A percentile compares a stretch with the other conserved stretches of the same genome.
phyloP scores from a whole-genome alignment of 495 filamentous ascomycete species.

The Penicillium silybi region DNA sequence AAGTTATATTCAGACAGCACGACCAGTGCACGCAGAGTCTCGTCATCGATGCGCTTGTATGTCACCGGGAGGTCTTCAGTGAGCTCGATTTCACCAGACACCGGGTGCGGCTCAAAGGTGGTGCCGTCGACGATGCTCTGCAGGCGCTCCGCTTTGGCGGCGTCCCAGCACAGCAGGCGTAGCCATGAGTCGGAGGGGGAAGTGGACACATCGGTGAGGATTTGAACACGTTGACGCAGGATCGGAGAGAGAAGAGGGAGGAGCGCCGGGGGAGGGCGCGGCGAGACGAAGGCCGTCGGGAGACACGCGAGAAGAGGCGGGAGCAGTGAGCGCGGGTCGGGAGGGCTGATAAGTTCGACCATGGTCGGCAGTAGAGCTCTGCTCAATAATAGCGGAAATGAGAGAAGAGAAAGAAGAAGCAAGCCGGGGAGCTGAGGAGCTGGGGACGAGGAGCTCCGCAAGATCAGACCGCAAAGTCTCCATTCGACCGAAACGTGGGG shows the following conservation, averaged over 20 bases:
- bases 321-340: slow-evolving; percentile 61
- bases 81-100: slow-evolving; percentile 85
- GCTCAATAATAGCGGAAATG: neutral
- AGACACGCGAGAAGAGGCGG: slow-evolving; percentile 79
- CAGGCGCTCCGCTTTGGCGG: slow-evolving; percentile 61
- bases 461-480: slow-evolving; percentile 9
- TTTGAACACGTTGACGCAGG: slow-evolving; percentile 79
- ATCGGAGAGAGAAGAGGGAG: slow-evolving; percentile 86
- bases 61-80: slow-evolving; percentile 57
- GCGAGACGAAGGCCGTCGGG: slow-evolving; percentile 77
- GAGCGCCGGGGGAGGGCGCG: slow-evolving; percentile 69
- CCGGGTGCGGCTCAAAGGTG: slow-evolving; percentile 80
- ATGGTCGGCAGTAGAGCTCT: slow-evolving; percentile 21
- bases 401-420: neutral
- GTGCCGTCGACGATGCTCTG: slow-evolving; percentile 60
- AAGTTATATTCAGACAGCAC: slow-evolving; percentile 52
- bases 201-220: slow-evolving; percentile 55
- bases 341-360: slow-evolving; percentile 58
- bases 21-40: slow-evolving; percentile 75
- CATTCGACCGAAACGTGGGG: slow-evolving; percentile 34
- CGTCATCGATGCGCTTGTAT: slow-evolving; percentile 75
- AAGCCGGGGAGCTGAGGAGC: neutral
- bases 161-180: slow-evolving; percentile 80
- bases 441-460: slow-evolving; percentile 1
- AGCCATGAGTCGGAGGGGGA: slow-evolving; percentile 79